phyloP scores from a whole-genome alignment of 2,329 filamentous ascomycete genomes.

The Hirsutella rhossiliensis region DNA sequence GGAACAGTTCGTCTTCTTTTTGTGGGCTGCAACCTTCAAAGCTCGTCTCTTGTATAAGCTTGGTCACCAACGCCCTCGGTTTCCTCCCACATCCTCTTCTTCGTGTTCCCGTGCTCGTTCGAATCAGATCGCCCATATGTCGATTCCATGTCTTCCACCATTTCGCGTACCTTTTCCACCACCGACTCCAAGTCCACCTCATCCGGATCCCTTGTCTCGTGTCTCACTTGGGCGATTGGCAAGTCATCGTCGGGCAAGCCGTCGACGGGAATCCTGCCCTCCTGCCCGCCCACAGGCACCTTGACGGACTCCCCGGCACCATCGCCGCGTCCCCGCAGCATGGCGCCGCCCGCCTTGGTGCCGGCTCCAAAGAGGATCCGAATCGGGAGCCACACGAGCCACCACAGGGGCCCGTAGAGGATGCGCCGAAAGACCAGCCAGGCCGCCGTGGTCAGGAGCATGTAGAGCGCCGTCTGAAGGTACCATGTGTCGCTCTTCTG shows the following conservation, averaged over 20 bases:
- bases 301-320: slow-evolving; percentile 15
- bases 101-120: slow-evolving; percentile 10
- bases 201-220: slow-evolving; percentile 9
- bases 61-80: slow-evolving; percentile 11
- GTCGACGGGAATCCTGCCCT: neutral
- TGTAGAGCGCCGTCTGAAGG: slow-evolving; percentile 76
- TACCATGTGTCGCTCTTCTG: slow-evolving; percentile 99
- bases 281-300: slow-evolving; percentile 14
- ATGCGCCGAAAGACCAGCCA: slow-evolving; percentile 83
- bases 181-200: slow-evolving; percentile 24
- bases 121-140: slow-evolving; percentile 5
- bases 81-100: slow-evolving; percentile 18
- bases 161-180: slow-evolving; percentile 41
- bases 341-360: slow-evolving; percentile 40
- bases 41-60: slow-evolving; percentile 24
- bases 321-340: slow-evolving; percentile 24
- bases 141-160: slow-evolving; percentile 34
- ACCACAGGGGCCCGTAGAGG: slow-evolving; percentile 82
- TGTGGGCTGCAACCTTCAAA: slow-evolving; percentile 10
- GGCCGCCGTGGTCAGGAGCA: slow-evolving; percentile 61
- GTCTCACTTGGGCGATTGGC: slow-evolving; percentile 36
- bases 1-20: neutral
- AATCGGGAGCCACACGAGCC: slow-evolving; percentile 77
- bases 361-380: slow-evolving; percentile 50
- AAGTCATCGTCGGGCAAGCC: slow-evolving; percentile 24